A percentile compares a stretch with the other conserved stretches of the same genome.
Evolutionary conservation across 148 eudicot species (phyloP).

Genomic region (Camellia granthamiana): DNA sequence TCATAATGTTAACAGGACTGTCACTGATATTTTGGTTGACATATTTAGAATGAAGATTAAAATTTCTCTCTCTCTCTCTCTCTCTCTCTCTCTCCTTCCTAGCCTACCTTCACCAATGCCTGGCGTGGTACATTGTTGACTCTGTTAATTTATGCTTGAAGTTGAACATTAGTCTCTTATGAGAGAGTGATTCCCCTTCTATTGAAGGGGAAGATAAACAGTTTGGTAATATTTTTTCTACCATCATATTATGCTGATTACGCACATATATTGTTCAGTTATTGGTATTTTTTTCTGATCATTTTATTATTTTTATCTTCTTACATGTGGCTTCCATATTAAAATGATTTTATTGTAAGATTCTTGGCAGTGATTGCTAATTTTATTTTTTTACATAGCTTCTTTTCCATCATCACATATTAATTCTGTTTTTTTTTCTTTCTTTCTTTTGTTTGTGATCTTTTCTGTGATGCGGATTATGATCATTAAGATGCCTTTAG

Average conservation of each 20-base stretch:
- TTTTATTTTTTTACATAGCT: background rate
- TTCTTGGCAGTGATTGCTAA: background rate
- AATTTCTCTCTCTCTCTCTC: background rate
- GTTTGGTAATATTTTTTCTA: background rate
- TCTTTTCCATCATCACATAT: conserved; percentile 15
- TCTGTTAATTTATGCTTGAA: background rate
- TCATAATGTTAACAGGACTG: background rate
- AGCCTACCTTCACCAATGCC: background rate
- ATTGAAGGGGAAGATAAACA: background rate
- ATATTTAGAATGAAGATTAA: background rate
- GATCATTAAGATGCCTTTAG: conserved; percentile 19
- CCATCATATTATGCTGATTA: background rate
- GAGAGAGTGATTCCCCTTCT: background rate
- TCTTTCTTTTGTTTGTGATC: background rate
- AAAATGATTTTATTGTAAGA: background rate
- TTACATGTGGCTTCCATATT: background rate
- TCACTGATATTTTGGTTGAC: background rate
- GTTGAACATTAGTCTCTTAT: background rate
- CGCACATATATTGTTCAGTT: background rate
- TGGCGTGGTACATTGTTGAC: background rate
- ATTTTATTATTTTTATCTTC: background rate
- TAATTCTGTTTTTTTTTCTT: conserved; percentile 13
- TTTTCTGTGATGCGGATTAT: conserved; percentile 19
- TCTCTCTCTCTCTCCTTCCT: background rate
- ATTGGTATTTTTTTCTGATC: background rate